phyloP scores from a whole-genome alignment of 306 rosid species.

The Pueraria montana region DNA sequence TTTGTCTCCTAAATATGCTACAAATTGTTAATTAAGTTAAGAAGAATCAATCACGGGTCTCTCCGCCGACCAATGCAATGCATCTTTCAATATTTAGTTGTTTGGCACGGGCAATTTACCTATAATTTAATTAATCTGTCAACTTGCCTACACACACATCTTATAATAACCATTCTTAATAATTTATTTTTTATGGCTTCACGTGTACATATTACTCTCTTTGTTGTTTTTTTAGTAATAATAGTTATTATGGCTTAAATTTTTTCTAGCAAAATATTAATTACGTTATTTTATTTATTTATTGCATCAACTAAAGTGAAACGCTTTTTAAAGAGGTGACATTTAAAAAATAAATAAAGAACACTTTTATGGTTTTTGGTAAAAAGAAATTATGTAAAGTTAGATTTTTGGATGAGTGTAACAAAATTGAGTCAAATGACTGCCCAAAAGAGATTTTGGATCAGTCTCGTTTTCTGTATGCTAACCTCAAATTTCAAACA shows the following conservation, averaged over 20 bases:
- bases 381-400: no score
- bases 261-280: neutral
- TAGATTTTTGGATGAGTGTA: no score
- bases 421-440: no score
- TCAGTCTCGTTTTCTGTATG: no score
- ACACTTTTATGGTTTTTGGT: no score
- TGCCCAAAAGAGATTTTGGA: no score
- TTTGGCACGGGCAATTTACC: neutral
- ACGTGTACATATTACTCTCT: slow-evolving; percentile 29
- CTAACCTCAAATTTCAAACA: no score
- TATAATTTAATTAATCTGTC: slow-evolving; percentile 25
- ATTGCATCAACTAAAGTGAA: neutral
- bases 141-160: slow-evolving; percentile 30
- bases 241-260: neutral
- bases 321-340: neutral
- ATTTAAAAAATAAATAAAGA: neutral
- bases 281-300: neutral
- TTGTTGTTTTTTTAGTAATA: neutral
- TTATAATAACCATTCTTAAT: neutral
- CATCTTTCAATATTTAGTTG: slow-evolving; percentile 41
- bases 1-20: neutral
- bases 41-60: slow-evolving; percentile 50
- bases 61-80: neutral
- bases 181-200: slow-evolving; percentile 18
- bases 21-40: neutral